Percentiles rank a stretch among this genome's conserved stretches.
These are phyloP conservation scores for Fusarium heterosporum DNA, from an alignment of 2,329 filamentous ascomycete genomes.

Conservation along the genomic window DNA sequence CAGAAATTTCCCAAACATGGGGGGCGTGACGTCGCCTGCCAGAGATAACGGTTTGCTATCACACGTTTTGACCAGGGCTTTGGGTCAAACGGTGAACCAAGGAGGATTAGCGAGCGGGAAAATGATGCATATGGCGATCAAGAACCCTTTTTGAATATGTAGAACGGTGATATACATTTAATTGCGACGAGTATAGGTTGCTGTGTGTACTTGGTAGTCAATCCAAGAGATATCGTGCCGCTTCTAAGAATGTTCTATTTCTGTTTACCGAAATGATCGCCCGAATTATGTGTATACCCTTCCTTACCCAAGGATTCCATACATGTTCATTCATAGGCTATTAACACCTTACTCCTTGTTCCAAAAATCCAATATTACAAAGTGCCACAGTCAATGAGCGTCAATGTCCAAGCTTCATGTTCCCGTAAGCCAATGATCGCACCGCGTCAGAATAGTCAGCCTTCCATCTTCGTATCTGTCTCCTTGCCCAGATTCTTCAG, in stretches of 20 bases:
- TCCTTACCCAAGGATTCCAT: neutral
- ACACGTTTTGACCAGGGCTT: slow-evolving; percentile 7
- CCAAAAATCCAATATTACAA: slow-evolving; percentile 27
- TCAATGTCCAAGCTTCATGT: slow-evolving; percentile 29
- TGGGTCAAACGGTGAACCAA: slow-evolving; percentile 19
- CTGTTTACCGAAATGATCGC: slow-evolving; percentile 5
- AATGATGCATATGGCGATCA: slow-evolving; percentile 22
- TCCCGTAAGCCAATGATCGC: slow-evolving; percentile 27
- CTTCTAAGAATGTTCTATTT: slow-evolving; percentile 38
- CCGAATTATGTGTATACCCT: neutral
- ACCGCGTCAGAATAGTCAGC: slow-evolving; percentile 48
- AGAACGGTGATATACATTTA: slow-evolving; percentile 16
- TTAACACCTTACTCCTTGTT: slow-evolving; percentile 42
- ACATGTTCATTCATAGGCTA: slow-evolving; percentile 11
- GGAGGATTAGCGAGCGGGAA: slow-evolving; percentile 14
- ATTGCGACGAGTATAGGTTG: slow-evolving; percentile 9
- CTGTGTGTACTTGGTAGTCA: slow-evolving; percentile 15
- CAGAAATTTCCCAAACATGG: slow-evolving; percentile 9
- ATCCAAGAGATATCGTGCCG: slow-evolving; percentile 5
- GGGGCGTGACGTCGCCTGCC: slow-evolving; percentile 19
- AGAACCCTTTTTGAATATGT: neutral
- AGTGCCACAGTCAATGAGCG: slow-evolving; percentile 8
- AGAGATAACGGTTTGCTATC: slow-evolving; percentile 14
- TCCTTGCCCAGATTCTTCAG: slow-evolving; percentile 79
- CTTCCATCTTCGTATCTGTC: slow-evolving; percentile 69